These are phyloP conservation scores for Dunaliella sp. DNA, from an alignment of 139 green algal genomes.

Conservation along the genomic window DNA sequence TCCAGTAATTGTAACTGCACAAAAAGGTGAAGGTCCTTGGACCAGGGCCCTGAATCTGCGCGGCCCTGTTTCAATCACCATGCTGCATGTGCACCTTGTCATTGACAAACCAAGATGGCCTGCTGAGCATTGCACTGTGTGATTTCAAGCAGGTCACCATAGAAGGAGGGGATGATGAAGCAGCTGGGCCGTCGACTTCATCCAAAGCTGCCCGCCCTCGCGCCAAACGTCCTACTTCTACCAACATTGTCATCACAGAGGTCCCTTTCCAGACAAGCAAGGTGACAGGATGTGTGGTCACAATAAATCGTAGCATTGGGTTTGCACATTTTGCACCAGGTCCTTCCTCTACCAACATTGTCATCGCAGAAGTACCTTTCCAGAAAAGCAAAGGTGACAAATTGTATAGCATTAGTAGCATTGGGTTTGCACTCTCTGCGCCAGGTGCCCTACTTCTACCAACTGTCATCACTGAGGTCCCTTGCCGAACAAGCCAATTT, in stretches of 20 bases:
- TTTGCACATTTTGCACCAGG: too few relatives aligned
- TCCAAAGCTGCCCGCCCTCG: neutral
- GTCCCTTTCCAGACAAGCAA: conserved; percentile 93
- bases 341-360: conserved; percentile 43
- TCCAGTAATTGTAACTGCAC: too few relatives aligned
- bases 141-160: neutral
- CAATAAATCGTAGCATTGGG: neutral
- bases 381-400: conserved; percentile 85
- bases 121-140: too few relatives aligned
- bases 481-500: too few relatives aligned
- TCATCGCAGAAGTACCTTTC: conserved; percentile 92
- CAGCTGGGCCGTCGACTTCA: neutral
- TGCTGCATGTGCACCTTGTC: too few relatives aligned
- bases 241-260: conserved; percentile 83
- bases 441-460: conserved; percentile 3
- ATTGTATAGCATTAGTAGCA: neutral
- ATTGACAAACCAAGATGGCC: too few relatives aligned
- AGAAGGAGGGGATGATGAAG: conserved; percentile 35
- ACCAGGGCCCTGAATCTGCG: too few relatives aligned
- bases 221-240: neutral
- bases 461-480: conserved; percentile 84
- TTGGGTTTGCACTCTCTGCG: too few relatives aligned
- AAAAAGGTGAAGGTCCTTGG: too few relatives aligned
- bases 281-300: conserved; percentile 33
- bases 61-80: too few relatives aligned